Base-by-base conservation (phyloP, 371 early-diverging fungal genomes). In the Caulochytrium protostelioides region DNA sequence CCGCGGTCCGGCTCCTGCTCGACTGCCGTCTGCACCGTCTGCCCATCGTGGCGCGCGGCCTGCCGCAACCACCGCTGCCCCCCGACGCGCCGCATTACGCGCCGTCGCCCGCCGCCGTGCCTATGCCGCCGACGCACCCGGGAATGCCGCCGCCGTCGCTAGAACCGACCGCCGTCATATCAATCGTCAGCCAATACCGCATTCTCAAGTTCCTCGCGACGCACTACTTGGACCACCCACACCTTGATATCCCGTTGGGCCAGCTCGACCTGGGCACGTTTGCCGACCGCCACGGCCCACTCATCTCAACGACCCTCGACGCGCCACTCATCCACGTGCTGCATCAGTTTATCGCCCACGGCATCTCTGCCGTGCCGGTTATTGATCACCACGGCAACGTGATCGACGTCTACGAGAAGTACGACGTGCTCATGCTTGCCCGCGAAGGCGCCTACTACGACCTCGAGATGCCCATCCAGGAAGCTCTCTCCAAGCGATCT, bases 381-480 rank as follows among this genome's bases (percentile, higher is more conserved):
- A 69, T 91, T 1, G 90, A 89, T 58, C 72, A 78, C 17, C 53
- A 80, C 34, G 76, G 65, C 18, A 64, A 67, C 0, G 79, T 92
- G 7, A 41, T 91, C 22, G 86, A 94, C 47, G 89, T 89, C 26
- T 90, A 83, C 52, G 89, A 85, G 48, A 79, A 83, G 21, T 78
- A 81, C 13, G 94, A 94, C 59, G 80, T 89, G 19, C 73, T 89
- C 74, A 54, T 61, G 32, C 44, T 76, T 26, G 68, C 74, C 6
- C 61, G 64, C 34, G 74, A 72, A 37, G 70, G 70, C 4, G 55
- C 71, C 19, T 70, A 68, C 27, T 59, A 70, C 30, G 76, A 81
- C 39, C 59, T 84, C 39, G 76, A 76, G 36, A 65, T 79, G 21
- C 72, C 83, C n/a, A 78, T 87, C 14, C 70, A 68, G 29, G 83